Evolutionary conservation across 148 eudicot genomes (phyloP), one percentile per base, ranked within the genome.

Genomic region (Rhododendron henanense): DNA sequence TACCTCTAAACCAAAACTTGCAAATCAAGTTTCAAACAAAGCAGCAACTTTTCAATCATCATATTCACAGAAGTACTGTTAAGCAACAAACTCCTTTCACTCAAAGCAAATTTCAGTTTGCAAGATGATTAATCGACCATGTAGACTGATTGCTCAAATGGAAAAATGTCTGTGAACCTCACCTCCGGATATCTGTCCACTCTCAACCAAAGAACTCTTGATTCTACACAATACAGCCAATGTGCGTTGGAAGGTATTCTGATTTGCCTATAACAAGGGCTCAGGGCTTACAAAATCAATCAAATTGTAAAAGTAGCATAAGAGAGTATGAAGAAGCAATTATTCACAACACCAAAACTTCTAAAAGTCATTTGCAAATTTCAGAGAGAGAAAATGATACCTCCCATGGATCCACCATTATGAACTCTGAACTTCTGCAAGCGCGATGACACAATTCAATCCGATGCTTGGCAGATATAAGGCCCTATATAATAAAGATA

Each of bases 341-440:
- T 21, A 28, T 51, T 51, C 55, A 18, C 63, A 16, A 3, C 19
- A 53, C 59, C 59, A 53, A 14, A 53, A 53, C 19, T 53, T 53
- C 59, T 14, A 53, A 14, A 57, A 57, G 63, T 18, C 23, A 57
- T 57, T 23, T 57, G 63, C 63, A 57, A 57, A 16, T 57, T 57
- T 57, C 13, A 75, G 35, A 81, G 83, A 57, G 77, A 82, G 85
- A 85, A 77, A 84, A 75, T 85, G 41, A 65, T 37, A 97, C 98
- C 99, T 96, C 99, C 98, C 99, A 95, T 63, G 94, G 90, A 92
- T 96, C 97, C 39, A 94, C 96, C 98, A 94, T 96, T 79, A 94
- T 85, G 79, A 94, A 94, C 11, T 93, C 93, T 10, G 98, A 96
- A 86, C 93, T 94, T 91, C 73, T 89, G 87, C 97, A 96, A 75